Conservation (phyloP, 768 basidiomycete genomes). For the Leccinellum albellum region DNA sequence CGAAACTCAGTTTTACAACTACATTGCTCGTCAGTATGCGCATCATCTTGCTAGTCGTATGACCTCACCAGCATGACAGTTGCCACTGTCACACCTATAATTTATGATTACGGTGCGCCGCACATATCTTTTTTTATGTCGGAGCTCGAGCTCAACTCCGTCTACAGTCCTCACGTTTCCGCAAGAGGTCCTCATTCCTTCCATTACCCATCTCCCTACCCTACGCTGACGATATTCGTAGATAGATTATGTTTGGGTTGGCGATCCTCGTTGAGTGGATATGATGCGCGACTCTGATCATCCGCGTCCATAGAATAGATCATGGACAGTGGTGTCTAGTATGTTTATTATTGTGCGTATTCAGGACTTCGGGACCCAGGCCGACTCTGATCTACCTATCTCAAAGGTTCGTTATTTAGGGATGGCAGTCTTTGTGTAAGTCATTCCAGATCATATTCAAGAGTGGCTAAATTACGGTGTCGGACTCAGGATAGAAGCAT, state of each 20-base stretch:
- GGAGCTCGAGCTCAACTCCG: background rate
- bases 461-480: background rate
- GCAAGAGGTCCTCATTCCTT: slow-evolving; percentile 19
- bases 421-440: slow-evolving; percentile 8
- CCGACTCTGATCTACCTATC: background rate
- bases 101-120: slow-evolving; percentile 21
- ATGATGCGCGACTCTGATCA: background rate
- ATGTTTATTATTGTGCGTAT: slow-evolving; percentile 19
- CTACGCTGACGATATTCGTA: slow-evolving; percentile 6
- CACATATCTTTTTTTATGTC: background rate
- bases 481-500: background rate
- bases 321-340: slow-evolving; percentile 13
- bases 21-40: slow-evolving; percentile 5
- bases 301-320: slow-evolving; percentile 6
- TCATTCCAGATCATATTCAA: background rate
- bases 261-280: background rate
- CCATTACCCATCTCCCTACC: background rate
- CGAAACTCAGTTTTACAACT: slow-evolving; percentile 7
- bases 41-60: background rate
- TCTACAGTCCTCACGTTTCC: slow-evolving; percentile 15
- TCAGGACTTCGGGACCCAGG: background rate
- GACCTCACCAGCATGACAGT: slow-evolving; percentile 13
- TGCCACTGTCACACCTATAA: slow-evolving; percentile 1
- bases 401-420: slow-evolving; percentile 21
- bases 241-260: slow-evolving; percentile 21